phyloP scores from a whole-genome alignment of 2,329 filamentous ascomycete genomes.

The Lojkania enalia region DNA sequence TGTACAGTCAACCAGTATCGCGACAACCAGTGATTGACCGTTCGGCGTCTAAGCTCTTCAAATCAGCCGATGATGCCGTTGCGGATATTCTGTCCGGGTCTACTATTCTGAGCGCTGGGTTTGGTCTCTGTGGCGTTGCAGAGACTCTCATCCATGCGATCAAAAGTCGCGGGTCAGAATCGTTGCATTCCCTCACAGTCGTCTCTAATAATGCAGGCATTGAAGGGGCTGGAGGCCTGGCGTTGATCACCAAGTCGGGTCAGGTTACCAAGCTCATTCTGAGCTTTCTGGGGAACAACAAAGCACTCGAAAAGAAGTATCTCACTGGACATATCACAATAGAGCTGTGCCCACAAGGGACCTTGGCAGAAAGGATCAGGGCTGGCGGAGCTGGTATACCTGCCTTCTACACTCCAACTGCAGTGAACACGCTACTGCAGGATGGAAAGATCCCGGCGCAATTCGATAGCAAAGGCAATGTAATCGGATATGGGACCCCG shows the following conservation, averaged over 20 bases:
- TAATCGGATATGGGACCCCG: constrained; percentile 65
- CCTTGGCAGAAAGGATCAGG: constrained; percentile 70
- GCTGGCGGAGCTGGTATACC: constrained; percentile 77
- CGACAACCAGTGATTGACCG: constrained; percentile 39
- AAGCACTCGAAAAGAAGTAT: constrained; percentile 73
- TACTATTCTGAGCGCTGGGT: constrained; percentile 44
- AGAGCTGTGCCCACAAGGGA: constrained; percentile 77
- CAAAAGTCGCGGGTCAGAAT: constrained; percentile 32
- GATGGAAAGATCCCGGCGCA: constrained; percentile 68
- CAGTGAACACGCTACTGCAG: constrained; percentile 64
- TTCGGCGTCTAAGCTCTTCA: constrained; percentile 42
- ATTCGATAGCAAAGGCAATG: constrained; percentile 60
- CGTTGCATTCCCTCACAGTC: constrained; percentile 61
- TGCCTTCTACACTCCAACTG: constrained; percentile 79
- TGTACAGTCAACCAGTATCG: constrained; percentile 24
- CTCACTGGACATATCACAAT: constrained; percentile 72
- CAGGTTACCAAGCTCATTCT: constrained; percentile 73
- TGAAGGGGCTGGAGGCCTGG: constrained; percentile 66
- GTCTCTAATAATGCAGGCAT: constrained; percentile 82
- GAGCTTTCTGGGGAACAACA: constrained; percentile 80
- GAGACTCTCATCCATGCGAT: constrained; percentile 45
- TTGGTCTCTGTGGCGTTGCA: constrained; percentile 45
- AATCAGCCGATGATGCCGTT: constrained; percentile 43
- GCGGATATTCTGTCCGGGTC: constrained; percentile 42
- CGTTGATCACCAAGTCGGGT: constrained; percentile 68